A percentile compares a stretch with the other conserved stretches of the same genome.
Conservation (phyloP, 2,329 filamentous ascomycete genomes). For the Tolypocladium sp. region DNA sequence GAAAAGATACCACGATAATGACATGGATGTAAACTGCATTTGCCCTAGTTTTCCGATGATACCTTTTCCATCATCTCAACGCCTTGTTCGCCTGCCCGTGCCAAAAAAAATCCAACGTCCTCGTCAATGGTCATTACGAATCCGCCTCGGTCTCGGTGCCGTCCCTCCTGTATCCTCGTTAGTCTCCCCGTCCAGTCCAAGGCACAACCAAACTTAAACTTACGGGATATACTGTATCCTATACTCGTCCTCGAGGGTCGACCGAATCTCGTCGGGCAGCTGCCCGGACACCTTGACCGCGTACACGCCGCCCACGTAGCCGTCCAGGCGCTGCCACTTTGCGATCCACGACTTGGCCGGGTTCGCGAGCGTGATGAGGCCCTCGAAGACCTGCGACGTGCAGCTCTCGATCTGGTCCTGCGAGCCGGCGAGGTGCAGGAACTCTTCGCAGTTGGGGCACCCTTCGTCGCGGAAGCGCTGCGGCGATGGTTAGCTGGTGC, state of each 20-base stretch:
- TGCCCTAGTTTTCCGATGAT: neutral
- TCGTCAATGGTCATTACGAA: slow-evolving; percentile 16
- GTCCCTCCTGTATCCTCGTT: slow-evolving; percentile 35
- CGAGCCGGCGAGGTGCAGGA: slow-evolving; percentile 73
- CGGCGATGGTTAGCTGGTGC: neutral
- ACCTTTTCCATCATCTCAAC: slow-evolving; percentile 13
- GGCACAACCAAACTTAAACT: slow-evolving; percentile 37
- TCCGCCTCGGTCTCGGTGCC: slow-evolving; percentile 45
- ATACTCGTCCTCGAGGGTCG: slow-evolving; percentile 52
- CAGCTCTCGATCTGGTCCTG: slow-evolving; percentile 80
- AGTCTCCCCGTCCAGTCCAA: neutral
- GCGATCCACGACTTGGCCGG: slow-evolving; percentile 87
- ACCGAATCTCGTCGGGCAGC: slow-evolving; percentile 55
- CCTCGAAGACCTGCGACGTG: slow-evolving; percentile 94
- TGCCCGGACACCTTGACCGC: slow-evolving; percentile 89
- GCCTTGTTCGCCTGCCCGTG: slow-evolving; percentile 20
- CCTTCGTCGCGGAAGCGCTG: slow-evolving; percentile 80
- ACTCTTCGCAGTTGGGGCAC: slow-evolving; percentile 93
- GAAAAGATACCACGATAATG: slow-evolving; percentile 6
- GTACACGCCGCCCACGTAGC: slow-evolving; percentile 83
- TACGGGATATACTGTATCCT: slow-evolving; percentile 59
- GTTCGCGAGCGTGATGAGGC: slow-evolving; percentile 75
- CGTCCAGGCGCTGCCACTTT: slow-evolving; percentile 88
- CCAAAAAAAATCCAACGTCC: slow-evolving; percentile 7
- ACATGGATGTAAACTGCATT: neutral